A percentile compares a stretch with the other conserved stretches of the same genome.
Conservation (phyloP, 176 grass and related monocot genomes). For the Avena sativa region DNA sequence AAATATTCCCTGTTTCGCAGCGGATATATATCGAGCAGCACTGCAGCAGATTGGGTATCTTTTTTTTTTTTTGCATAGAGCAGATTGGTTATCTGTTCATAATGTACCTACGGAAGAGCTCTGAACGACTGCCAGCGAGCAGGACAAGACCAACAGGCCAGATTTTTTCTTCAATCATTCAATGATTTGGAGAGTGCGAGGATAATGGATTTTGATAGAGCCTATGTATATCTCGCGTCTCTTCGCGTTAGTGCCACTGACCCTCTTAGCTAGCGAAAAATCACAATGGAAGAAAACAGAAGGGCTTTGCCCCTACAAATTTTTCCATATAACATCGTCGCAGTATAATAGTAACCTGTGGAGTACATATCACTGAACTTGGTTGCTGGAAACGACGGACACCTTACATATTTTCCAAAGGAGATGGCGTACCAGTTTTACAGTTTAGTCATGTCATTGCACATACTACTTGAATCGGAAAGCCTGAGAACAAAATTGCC, state of each 20-base stretch:
- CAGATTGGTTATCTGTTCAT: no score
- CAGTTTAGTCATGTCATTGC: background rate
- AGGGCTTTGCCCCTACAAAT: no score
- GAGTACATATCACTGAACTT: no score
- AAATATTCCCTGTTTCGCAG: no score
- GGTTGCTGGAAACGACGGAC: no score
- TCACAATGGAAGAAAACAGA: background rate
- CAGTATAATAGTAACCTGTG: no score
- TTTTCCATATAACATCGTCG: background rate
- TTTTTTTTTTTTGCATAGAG: no score
- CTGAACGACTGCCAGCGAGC: background rate
- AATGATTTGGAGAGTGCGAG: background rate
- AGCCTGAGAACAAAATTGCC: slow-evolving; percentile 36
- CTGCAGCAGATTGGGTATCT: no score
- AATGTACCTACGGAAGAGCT: no score
- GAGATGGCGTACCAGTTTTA: background rate
- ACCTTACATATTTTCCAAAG: background rate
- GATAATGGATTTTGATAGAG: background rate
- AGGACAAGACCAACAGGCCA: background rate
- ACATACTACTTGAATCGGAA: background rate
- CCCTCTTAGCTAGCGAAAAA: background rate
- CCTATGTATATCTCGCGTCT: background rate
- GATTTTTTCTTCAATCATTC: background rate
- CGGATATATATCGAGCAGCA: no score
- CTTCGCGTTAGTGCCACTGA: background rate